Conservation (phyloP, 192 early-diverging fungal species). For the Spizellomyces punctatus region DNA sequence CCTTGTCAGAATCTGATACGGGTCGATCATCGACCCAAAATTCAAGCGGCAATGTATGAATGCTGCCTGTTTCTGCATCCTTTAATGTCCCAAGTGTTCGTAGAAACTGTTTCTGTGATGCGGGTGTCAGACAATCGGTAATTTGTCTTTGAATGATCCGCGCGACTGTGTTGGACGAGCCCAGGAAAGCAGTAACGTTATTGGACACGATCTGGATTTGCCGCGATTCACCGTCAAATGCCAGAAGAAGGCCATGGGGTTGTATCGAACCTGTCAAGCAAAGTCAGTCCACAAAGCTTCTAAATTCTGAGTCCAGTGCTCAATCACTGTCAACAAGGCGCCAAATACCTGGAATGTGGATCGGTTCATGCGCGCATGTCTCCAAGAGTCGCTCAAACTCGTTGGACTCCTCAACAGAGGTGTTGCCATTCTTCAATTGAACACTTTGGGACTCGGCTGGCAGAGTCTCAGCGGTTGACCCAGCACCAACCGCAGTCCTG, state of each 20-base stretch:
- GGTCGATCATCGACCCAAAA: conserved; percentile 1
- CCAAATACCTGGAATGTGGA: too few species aligned
- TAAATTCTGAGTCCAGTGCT: too few species aligned
- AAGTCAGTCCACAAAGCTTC: too few species aligned
- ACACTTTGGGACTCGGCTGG: too few species aligned
- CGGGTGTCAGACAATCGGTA: not conserved
- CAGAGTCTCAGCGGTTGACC: too few species aligned
- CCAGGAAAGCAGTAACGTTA: not conserved
- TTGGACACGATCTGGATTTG: not conserved
- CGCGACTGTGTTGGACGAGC: not conserved
- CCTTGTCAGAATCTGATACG: too few species aligned
- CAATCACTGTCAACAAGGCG: too few species aligned
- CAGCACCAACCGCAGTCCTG: too few species aligned
- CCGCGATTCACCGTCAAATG: not conserved
- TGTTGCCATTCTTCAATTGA: too few species aligned
- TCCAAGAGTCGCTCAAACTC: too few species aligned
- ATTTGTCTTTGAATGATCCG: not conserved
- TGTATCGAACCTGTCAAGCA: not conserved
- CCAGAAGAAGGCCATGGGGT: not conserved
- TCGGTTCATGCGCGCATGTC: too few species aligned
- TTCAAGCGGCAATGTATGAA: not conserved
- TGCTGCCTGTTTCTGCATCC: not conserved
- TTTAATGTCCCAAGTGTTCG: not conserved
- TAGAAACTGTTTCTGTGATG: not conserved
- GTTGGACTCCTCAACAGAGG: too few species aligned